Evolutionary conservation across 1,284 basidiomycete genomes (phyloP).

Genomic region (Cystobasidium pallidum): DNA sequence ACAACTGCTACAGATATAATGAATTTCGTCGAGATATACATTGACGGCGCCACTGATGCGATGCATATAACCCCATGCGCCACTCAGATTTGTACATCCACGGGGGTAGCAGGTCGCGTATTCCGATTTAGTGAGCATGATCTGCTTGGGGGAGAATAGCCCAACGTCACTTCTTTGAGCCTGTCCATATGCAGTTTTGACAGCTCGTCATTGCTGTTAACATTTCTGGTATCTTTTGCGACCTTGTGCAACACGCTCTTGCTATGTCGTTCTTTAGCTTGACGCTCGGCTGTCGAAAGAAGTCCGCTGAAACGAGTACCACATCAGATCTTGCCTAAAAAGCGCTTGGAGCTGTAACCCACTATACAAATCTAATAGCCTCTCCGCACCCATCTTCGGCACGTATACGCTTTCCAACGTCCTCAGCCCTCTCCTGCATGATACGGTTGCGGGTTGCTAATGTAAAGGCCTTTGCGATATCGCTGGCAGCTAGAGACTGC

Average conservation of each 20-base stretch:
- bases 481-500: slow-evolving; percentile 7
- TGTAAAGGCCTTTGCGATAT: slow-evolving; percentile 13
- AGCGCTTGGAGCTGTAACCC: neutral
- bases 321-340: neutral
- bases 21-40: too few species aligned
- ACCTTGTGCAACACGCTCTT: slow-evolving; percentile 1
- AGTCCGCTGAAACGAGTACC: neutral
- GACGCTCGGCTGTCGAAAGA: slow-evolving; percentile 1
- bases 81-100: too few species aligned
- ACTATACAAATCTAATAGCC: slow-evolving; percentile 18
- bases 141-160: neutral
- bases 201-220: neutral
- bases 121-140: neutral
- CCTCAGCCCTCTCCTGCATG: slow-evolving; percentile 18
- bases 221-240: neutral
- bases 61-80: too few species aligned
- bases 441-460: neutral
- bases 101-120: neutral
- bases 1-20: too few species aligned
- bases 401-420: slow-evolving; percentile 19
- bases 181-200: neutral
- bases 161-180: slow-evolving; percentile 1
- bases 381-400: slow-evolving; percentile 21
- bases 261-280: slow-evolving; percentile 17
- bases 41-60: too few species aligned